These are phyloP conservation scores for Neobulgaria alba DNA, from an alignment of 2,329 filamentous ascomycete genomes.

Conservation along the genomic window DNA sequence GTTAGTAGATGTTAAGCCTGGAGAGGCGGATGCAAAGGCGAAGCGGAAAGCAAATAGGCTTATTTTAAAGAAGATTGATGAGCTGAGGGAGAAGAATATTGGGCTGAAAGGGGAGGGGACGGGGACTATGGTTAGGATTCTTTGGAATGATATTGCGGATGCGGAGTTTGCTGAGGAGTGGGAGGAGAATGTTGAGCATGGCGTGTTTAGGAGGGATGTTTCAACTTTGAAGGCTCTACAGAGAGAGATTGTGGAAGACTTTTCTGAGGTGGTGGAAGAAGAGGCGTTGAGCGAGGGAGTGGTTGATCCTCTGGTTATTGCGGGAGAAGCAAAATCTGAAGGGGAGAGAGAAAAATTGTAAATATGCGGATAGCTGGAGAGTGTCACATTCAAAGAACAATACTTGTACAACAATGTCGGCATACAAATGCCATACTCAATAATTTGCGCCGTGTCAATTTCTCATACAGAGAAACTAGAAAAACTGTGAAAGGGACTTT, in stretches of 20 bases:
- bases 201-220: no score
- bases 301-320: no score
- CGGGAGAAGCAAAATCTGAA: slow-evolving; percentile 4
- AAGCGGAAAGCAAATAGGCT: slow-evolving; percentile 11
- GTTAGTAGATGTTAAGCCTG: slow-evolving; percentile 22
- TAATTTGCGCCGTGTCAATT: no score
- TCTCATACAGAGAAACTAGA: no score
- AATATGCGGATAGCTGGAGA: not conserved
- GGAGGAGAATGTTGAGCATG: slow-evolving; percentile 29
- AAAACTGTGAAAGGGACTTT: no score
- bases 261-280: not conserved
- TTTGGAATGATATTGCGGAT: slow-evolving; percentile 31
- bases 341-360: no score
- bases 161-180: slow-evolving; percentile 31
- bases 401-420: not conserved
- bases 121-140: slow-evolving; percentile 21
- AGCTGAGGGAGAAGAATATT: slow-evolving; percentile 4
- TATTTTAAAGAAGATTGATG: no score
- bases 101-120: slow-evolving; percentile 13
- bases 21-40: slow-evolving; percentile 7
- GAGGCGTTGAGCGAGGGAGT: not conserved
- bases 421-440: no score
- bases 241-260: no score
- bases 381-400: not conserved
- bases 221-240: no score